Conservation (phyloP, 2,329 filamentous ascomycete genomes). For the Pyrenochaeta sp. region DNA sequence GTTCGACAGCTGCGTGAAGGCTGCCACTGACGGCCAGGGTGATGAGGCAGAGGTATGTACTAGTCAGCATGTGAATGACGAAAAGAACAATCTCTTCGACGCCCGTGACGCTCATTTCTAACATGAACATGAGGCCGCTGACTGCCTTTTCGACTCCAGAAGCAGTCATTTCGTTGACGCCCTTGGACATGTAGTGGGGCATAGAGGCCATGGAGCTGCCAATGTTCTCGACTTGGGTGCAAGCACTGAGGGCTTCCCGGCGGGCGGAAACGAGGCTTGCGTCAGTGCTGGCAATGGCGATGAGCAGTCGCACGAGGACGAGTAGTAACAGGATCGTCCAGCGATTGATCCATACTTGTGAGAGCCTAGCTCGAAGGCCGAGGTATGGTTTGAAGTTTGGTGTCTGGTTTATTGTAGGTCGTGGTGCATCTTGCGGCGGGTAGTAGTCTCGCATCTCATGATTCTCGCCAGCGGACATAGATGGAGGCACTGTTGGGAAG, state of each 20-base stretch:
- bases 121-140: conserved; percentile 77
- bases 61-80: conserved; percentile 88
- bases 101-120: conserved; percentile 79
- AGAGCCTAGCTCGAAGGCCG: conserved; percentile 84
- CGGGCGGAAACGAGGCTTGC: conserved; percentile 78
- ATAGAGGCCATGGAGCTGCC: conserved; percentile 97
- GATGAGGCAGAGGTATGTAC: conserved; percentile 89
- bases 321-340: conserved; percentile 93
- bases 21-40: conserved; percentile 82
- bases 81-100: conserved; percentile 90
- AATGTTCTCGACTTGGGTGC: conserved; percentile 88
- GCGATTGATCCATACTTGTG: conserved; percentile 96
- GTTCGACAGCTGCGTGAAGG: conserved; percentile 71
- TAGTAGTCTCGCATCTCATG: conserved; percentile 69
- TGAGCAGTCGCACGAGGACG: conserved; percentile 79
- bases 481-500: conserved; percentile 64
- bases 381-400: conserved; percentile 87
- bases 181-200: conserved; percentile 90
- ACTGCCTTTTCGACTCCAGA: conserved; percentile 81
- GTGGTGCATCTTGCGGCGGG: conserved; percentile 62
- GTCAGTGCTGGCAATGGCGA: conserved; percentile 76
- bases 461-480: conserved; percentile 64
- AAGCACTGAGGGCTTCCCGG: conserved; percentile 83
- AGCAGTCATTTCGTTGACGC: conserved; percentile 86
- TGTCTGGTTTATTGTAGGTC: conserved; percentile 67